Percentiles rank a stretch among this genome's conserved stretches.
Evolutionary conservation across 2,329 filamentous ascomycete species (phyloP).

Genomic region (Canariomyces notabilis): DNA sequence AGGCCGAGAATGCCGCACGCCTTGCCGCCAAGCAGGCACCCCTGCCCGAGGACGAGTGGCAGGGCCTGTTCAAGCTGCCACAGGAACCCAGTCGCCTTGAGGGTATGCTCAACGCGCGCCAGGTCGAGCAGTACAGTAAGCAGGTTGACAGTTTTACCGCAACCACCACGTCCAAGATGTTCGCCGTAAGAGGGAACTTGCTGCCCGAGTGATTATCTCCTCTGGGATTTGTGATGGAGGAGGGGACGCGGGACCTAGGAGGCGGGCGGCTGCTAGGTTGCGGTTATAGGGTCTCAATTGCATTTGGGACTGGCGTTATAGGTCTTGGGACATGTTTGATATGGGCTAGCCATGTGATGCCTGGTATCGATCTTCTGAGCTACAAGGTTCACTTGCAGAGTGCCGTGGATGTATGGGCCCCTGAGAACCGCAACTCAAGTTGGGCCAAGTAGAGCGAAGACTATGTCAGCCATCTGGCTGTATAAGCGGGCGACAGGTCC

Average conservation of each 20-base stretch:
- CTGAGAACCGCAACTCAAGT: too few species aligned
- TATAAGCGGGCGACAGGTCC: too few species aligned
- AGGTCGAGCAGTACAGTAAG: conserved; percentile 96
- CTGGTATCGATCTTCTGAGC: conserved; percentile 9
- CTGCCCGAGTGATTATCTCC: conserved; percentile 45
- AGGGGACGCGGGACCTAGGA: neutral
- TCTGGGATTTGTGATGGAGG: neutral
- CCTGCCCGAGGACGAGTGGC: conserved; percentile 96
- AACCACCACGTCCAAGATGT: conserved; percentile 93
- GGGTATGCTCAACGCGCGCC: conserved; percentile 88
- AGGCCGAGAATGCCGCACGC: conserved; percentile 86
- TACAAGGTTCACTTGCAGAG: neutral
- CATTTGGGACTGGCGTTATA: conserved; percentile 27
- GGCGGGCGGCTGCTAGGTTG: conserved; percentile 3
- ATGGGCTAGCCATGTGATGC: conserved; percentile 17
- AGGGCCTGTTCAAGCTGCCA: conserved; percentile 95
- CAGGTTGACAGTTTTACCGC: conserved; percentile 96
- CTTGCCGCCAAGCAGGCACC: conserved; percentile 80
- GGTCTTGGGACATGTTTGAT: conserved; percentile 24
- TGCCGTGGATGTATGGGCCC: neutral
- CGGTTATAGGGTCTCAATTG: conserved; percentile 19
- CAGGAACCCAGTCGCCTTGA: conserved; percentile 90
- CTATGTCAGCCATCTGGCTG: too few species aligned
- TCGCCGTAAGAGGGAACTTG: conserved; percentile 75
- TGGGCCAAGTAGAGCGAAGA: too few species aligned